These are phyloP conservation scores for Aspergillus transmontanensis DNA, from an alignment of 2,329 filamentous ascomycete species.

Conservation along the genomic window DNA sequence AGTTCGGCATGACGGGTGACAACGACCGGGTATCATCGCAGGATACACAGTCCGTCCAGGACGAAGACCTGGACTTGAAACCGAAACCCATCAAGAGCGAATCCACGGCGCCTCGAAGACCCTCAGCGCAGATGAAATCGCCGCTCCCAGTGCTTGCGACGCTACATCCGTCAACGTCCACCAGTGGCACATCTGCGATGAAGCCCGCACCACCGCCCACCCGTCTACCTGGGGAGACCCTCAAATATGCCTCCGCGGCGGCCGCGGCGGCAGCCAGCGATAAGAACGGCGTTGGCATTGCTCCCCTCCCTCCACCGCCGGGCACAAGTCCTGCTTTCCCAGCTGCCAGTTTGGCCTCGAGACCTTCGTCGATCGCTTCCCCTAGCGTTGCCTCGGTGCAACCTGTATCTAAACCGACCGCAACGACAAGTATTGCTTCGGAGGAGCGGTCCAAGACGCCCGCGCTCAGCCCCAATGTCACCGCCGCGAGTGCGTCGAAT, in stretches of 20 bases:
- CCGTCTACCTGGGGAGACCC: slow-evolving; percentile 80
- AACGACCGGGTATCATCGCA: slow-evolving; percentile 91
- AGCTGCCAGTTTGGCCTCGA: slow-evolving; percentile 53
- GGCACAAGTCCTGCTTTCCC: slow-evolving; percentile 58
- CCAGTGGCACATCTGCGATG: slow-evolving; percentile 66
- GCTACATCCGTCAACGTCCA: slow-evolving; percentile 65
- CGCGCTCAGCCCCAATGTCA: slow-evolving; percentile 48
- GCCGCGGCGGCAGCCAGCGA: slow-evolving; percentile 90
- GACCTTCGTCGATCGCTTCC: slow-evolving; percentile 61
- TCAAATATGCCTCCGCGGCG: slow-evolving; percentile 96
- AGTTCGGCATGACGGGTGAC: slow-evolving; percentile 77
- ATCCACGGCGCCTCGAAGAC: slow-evolving; percentile 62
- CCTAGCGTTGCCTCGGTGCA: slow-evolving; percentile 54
- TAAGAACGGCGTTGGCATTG: slow-evolving; percentile 85
- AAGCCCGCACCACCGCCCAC: slow-evolving; percentile 89
- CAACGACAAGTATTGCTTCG: slow-evolving; percentile 40
- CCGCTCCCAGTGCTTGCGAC: slow-evolving; percentile 91
- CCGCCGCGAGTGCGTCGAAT: slow-evolving; percentile 42
- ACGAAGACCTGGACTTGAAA: slow-evolving; percentile 72
- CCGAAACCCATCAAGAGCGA: slow-evolving; percentile 59
- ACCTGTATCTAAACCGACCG: slow-evolving; percentile 44
- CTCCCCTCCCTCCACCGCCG: slow-evolving; percentile 88
- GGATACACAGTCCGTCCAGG: slow-evolving; percentile 88
- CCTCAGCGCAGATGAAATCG: slow-evolving; percentile 91
- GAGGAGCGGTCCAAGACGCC: slow-evolving; percentile 59